These are phyloP conservation scores for Chytriomyces sp. DNA, from an alignment of 192 early-diverging fungal species.

Conservation along the genomic window DNA sequence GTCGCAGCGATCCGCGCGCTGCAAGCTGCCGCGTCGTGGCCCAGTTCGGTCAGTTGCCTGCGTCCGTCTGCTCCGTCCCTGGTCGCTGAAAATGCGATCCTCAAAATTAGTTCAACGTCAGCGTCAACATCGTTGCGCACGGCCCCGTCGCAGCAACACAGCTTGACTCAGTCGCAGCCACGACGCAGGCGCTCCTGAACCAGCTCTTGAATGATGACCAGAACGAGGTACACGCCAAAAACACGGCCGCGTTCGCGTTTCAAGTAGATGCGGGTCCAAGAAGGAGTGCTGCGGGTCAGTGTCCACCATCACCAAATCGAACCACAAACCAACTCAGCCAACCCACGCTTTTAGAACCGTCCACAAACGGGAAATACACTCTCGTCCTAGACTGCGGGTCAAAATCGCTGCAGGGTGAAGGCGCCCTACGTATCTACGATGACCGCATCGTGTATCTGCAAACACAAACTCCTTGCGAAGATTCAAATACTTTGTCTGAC, in stretches of 20 bases:
- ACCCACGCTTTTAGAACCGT: background rate
- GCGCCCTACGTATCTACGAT: background rate
- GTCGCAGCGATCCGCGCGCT: conserved; percentile 64
- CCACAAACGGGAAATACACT: conserved; percentile 33
- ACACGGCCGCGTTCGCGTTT: too few species aligned
- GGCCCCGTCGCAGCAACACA: too few species aligned
- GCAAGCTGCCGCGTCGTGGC: conserved; percentile 15
- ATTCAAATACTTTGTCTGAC: background rate
- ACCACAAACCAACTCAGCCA: background rate
- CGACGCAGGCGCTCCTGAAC: too few species aligned
- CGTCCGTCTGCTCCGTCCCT: too few species aligned
- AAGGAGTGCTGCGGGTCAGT: background rate
- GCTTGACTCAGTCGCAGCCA: too few species aligned
- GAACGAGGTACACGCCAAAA: too few species aligned
- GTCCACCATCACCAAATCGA: background rate
- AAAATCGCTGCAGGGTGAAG: conserved; percentile 3
- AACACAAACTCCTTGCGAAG: background rate
- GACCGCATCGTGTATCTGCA: conserved; percentile 1
- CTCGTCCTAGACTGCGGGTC: conserved; percentile 13
- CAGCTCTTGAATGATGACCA: too few species aligned
- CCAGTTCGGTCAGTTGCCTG: too few species aligned
- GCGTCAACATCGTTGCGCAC: too few species aligned
- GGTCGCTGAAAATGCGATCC: too few species aligned
- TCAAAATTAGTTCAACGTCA: too few species aligned
- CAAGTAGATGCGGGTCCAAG: background rate